These are phyloP conservation scores for Penicillium canariense DNA, from an alignment of 495 filamentous ascomycete genomes.

Conservation along the genomic window DNA sequence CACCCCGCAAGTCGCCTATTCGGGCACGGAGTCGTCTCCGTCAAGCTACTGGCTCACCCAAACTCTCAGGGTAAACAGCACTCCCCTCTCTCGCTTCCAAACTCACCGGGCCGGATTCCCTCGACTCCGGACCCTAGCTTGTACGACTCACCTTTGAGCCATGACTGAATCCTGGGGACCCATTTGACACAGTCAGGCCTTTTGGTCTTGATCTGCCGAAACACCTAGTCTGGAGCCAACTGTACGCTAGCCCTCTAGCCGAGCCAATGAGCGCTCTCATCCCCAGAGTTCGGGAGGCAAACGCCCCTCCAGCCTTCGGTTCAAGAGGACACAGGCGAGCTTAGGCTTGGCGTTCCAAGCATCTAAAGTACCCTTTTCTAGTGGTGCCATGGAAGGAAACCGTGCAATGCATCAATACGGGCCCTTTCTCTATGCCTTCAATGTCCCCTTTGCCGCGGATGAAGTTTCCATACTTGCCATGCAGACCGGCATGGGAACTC, in stretches of 20 bases:
- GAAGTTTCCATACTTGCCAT: neutral
- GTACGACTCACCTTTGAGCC: neutral
- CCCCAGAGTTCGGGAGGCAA: constrained; percentile 4
- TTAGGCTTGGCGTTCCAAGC: constrained; percentile 6
- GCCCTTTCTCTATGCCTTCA: neutral
- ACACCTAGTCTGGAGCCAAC: neutral
- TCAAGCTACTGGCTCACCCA: constrained; percentile 10
- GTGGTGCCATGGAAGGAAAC: neutral
- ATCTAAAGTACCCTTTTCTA: too few species aligned
- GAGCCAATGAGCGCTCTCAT: constrained; percentile 12
- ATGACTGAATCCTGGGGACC: neutral
- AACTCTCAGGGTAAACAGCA: neutral
- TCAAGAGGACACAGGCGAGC: constrained; percentile 1
- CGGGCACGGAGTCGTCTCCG: constrained; percentile 16
- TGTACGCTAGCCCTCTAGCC: constrained; percentile 9
- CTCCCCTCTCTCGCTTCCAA: neutral
- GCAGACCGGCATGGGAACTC: constrained; percentile 1
- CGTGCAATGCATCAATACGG: neutral
- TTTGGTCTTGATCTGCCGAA: neutral
- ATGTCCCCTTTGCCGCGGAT: neutral
- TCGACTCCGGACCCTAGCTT: neutral
- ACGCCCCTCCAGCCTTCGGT: neutral
- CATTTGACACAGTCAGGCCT: neutral
- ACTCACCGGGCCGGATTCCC: constrained; percentile 2
- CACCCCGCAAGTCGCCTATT: constrained; percentile 1